Percentiles rank a stretch among this genome's conserved stretches.
Conservation (phyloP, 352 stramenopile genomes). For the Poterioochromonas sp. region DNA sequence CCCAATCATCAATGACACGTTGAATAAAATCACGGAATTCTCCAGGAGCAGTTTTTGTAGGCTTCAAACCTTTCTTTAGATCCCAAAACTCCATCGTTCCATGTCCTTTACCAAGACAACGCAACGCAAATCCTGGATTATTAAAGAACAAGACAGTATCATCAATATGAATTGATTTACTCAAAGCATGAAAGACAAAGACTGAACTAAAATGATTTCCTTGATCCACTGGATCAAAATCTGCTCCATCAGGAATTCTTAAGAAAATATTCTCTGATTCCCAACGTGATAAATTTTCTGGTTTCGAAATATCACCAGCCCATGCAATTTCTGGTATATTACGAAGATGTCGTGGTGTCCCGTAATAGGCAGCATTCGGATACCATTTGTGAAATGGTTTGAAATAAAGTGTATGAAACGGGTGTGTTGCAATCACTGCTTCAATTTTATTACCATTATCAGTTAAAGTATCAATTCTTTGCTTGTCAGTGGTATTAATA, state of each 20-base stretch:
- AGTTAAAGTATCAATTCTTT: not conserved
- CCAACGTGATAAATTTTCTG: not conserved
- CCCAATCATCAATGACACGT: conserved; percentile 13
- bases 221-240: not conserved
- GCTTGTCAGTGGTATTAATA: not conserved
- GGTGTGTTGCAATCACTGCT: conserved; percentile 16
- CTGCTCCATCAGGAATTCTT: conserved; percentile 12
- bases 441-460: conserved; percentile 1
- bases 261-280: not conserved
- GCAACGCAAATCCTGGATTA: not conserved
- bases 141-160: conserved; percentile 18
- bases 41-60: not conserved
- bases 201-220: conserved; percentile 15
- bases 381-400: not conserved
- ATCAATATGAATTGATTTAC: not conserved
- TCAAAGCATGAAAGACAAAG: not conserved
- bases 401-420: conserved; percentile 18
- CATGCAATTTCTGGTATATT: not conserved
- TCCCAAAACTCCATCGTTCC: not conserved
- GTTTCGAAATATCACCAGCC: not conserved
- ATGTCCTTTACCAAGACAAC: not conserved
- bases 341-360: not conserved
- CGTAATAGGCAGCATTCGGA: not conserved
- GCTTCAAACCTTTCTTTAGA: not conserved
- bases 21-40: not conserved